Percentiles rank a stretch among this genome's conserved stretches.
phyloP scores from a whole-genome alignment of 2,329 filamentous ascomycete genomes.

The Penicillium sp. region DNA sequence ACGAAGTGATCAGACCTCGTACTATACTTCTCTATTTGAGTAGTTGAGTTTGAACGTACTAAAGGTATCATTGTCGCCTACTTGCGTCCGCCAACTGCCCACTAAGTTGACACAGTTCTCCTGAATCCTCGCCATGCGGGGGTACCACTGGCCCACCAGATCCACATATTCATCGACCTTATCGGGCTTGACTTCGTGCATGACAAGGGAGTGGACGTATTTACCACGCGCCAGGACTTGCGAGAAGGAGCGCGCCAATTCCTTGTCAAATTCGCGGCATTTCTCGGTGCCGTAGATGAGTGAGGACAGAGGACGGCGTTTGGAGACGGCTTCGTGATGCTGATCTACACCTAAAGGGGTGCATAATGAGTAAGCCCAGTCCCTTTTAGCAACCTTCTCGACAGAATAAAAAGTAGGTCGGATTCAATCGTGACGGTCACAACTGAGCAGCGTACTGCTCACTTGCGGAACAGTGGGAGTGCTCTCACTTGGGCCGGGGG shows the following conservation, averaged over 20 bases:
- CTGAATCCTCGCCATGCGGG: constrained; percentile 78
- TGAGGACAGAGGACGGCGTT: constrained; percentile 76
- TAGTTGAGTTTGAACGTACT: constrained; percentile 55
- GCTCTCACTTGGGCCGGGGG: constrained; percentile 46
- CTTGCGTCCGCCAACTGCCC: constrained; percentile 97
- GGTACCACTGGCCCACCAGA: constrained; percentile 89
- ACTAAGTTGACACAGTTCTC: constrained; percentile 96
- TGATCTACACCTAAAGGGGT: constrained; percentile 59
- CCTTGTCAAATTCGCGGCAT: constrained; percentile 88
- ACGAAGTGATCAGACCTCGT: constrained; percentile 33
- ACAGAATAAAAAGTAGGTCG: constrained; percentile 45
- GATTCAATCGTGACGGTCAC: constrained; percentile 35
- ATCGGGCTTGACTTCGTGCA: constrained; percentile 93
- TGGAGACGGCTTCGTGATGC: constrained; percentile 64
- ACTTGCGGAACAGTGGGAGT: constrained; percentile 49
- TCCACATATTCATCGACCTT: constrained; percentile 94
- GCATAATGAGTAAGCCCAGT: constrained; percentile 64
- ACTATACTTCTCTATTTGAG: neutral
- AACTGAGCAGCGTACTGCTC: constrained; percentile 56
- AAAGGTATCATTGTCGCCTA: constrained; percentile 96
- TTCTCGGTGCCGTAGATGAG: constrained; percentile 98
- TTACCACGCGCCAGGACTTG: constrained; percentile 94
- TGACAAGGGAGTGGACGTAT: constrained; percentile 97
- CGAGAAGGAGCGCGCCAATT: constrained; percentile 95
- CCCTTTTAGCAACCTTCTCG: constrained; percentile 49